Evolutionary conservation across 140 eudicot genomes (phyloP), one percentile per base, ranked within the genome.

Genomic region (Bidens hawaiensis): DNA sequence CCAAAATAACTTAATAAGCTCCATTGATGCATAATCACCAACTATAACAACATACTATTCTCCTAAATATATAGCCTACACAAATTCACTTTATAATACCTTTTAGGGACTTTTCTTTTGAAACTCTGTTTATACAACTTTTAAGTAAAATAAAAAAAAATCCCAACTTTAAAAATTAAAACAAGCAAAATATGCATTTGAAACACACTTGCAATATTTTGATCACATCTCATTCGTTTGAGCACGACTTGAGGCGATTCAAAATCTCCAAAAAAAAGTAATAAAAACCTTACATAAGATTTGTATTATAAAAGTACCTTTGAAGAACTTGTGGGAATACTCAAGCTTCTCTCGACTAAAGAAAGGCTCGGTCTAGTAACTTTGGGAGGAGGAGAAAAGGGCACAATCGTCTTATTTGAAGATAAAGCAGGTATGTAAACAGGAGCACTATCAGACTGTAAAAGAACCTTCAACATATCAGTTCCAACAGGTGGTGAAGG

Each of bases 381-480:
- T 71, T 65, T 82, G 19, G 48, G 22, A 13, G 91, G 88, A 71
- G 90, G 80, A 6, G 88, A 84, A 62, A 90, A 88, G 18, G 83
- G 88, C 58, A 83, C 47, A 73, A 45, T 28, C 28, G 76, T 76
- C 72, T 75, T 81, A 56, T 64, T 74, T 59, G 70, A 67, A 59
- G 70, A 51, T 52, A 76, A 59, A 28, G 61, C 67, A 48, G 96
- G 95, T 48, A 82, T 78, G 52, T 80, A 76, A 46, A 82, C 80
- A 19, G 98, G 98, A 46, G 87, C 95, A 78, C 95, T 84, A 67
- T 87, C 98, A 52, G 82, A 76, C 30, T 87, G 80, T 47, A 76
- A 60, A 51, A 84, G 82, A 64, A 17, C 81, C 53, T 76, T 87
- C 43, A 75, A 55, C 65, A 77, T 67, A 65, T 71, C 68, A 60